A percentile compares a stretch with the other conserved stretches of the same genome.
These are phyloP conservation scores for Blastomyces gilchristii DNA, from an alignment of 2,329 filamentous ascomycete species.

Conservation along the genomic window DNA sequence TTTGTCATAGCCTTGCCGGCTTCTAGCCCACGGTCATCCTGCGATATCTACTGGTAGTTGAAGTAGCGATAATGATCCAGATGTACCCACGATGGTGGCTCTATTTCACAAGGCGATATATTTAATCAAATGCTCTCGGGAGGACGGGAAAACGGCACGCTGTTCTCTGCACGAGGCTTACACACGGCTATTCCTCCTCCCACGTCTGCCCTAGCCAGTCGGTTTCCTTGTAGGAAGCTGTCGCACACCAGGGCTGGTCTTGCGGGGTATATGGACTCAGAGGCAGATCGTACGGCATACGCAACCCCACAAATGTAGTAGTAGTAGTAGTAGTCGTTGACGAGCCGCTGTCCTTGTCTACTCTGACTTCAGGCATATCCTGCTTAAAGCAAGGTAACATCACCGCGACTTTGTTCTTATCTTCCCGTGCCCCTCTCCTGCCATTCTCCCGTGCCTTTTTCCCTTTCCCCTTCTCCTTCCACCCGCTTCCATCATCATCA, in stretches of 20 bases:
- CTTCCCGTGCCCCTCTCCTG: neutral
- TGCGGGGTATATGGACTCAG: constrained; percentile 51
- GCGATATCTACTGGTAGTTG: too few species aligned
- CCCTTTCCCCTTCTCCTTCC: constrained; percentile 11
- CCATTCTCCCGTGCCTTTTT: constrained; percentile 10
- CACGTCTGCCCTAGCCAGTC: constrained; percentile 49
- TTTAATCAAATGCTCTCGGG: neutral
- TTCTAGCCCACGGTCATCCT: too few species aligned
- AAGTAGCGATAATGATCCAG: too few species aligned
- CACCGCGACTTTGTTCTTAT: constrained; percentile 21
- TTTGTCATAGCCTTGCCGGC: too few species aligned
- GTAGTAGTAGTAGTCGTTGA: neutral
- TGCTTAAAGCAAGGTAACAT: constrained; percentile 62
- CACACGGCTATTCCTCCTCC: constrained; percentile 14
- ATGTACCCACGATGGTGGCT: too few species aligned
- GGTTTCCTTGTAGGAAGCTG: constrained; percentile 46
- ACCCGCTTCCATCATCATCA: constrained; percentile 20
- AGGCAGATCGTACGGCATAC: constrained; percentile 76
- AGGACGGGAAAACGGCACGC: neutral
- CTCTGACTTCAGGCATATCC: constrained; percentile 42
- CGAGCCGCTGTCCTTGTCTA: neutral
- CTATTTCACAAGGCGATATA: neutral
- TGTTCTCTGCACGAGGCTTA: too few species aligned
- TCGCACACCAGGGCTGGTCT: constrained; percentile 71
- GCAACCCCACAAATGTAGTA: constrained; percentile 50